Base-by-base conservation (phyloP, 257 asterid species). In the Anisodus tanguticus region DNA sequence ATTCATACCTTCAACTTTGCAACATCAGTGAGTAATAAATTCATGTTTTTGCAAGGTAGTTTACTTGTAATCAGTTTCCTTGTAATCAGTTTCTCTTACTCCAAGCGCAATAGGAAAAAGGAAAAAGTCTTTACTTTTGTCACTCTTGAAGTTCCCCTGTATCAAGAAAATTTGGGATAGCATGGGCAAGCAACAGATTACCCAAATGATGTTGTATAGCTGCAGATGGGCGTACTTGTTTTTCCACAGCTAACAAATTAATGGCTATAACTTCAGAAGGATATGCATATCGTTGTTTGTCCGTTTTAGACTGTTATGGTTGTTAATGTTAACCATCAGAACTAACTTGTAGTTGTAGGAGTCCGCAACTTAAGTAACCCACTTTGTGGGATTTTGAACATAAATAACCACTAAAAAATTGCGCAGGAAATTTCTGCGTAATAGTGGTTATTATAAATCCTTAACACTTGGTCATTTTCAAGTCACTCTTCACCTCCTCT, bases 1-100 rank as follows among this genome's bases (percentile, higher is more conserved):
- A 94, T 87, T 86, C 88, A 53, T 93, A 94, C 83, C 91, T 95
- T 72, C 91, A 86, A 87, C 88, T 90, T 37, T 95, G 99, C 86
- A 87, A 90, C 86, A 84, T 90, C 70, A 84, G 64, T 15, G 91
- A 91, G 82, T 89, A 86, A 72, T 85, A 37, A 17, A 77, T 31
- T 77, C 64, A 53, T 4, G 26, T 53, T 77, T 53, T 77, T 15
- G 41, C 81, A 7, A 26, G 26, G 60, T 13, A 77, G 64, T 77
- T 77, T 74, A 19, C 82, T 77, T 53, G 43, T 77, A 77, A 77
- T 77, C 31, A 15, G 9, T 77, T 77, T 77, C 49, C 82, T 77
- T 53, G 43, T 77, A 77, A 77, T 77, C 31, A 15, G 9, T 77
- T 77, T 77, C 49, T 8, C 13, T 53, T 9, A 43, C 64, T 8